Base-by-base conservation (phyloP, 1,139 yeast species). In the Hansenula lynferdii region DNA sequence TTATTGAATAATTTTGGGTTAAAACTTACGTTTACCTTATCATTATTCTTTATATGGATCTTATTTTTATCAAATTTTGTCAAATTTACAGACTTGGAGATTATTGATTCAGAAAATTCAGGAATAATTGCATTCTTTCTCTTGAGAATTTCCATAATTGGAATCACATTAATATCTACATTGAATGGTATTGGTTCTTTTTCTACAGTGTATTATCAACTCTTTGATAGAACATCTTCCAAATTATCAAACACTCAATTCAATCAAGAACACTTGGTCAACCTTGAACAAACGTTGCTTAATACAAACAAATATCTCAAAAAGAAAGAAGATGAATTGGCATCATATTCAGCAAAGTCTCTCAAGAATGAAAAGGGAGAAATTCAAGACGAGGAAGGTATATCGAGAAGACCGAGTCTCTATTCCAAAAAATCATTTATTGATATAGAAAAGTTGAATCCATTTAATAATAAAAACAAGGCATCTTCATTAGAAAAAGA, bases 101-200 rank as follows among this genome's bases (percentile, higher is more conserved):
- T 44, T 2, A 35, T 36, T 8, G 48, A 42, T 4, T 22, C 33
- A 2, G n/a, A n/a, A n/a, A 48, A 35, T 21, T 35, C 35, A 20
- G 22, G 42, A 2, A 27, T 45, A 18, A 20, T 43, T 14, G 42
- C 49, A 10, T 42, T 40, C 14, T 42, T 40, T n/a, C 31, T 48
- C 1, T 51, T 82, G 37, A 76, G 83, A 44, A 63, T 85, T 5
- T 80, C 85, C 3, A 70, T 85, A 37, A 70, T 79, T 14, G 95
- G 95, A 1, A 79, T 85, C 20, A 77, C 86, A 1, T 64, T 80
- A 28, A 80, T 84, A 71, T 87, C 90, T 0, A 57, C 75, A 1
- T 61, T 85, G 29, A 80, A 89, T 3, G 95, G 94, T 0, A 66
- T 85, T 32, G 92, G 92, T 2, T 80, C 89, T 10, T 75, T 79